A percentile compares a stretch with the other conserved stretches of the same genome.
These are phyloP conservation scores for Gloeopeniophorella convolvens DNA, from an alignment of 768 basidiomycete species.

Conservation along the genomic window DNA sequence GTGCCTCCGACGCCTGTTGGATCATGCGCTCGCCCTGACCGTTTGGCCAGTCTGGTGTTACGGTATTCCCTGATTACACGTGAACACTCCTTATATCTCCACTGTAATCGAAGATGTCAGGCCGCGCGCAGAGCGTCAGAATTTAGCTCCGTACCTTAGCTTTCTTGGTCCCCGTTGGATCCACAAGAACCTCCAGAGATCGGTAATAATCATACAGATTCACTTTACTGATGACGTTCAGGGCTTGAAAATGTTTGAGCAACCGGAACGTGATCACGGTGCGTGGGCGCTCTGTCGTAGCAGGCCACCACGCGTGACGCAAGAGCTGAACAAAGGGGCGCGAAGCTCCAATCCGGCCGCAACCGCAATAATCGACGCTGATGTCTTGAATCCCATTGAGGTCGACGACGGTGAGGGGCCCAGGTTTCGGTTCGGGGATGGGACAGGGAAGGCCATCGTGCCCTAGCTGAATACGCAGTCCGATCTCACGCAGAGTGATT, in stretches of 20 bases:
- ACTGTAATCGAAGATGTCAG: neutral
- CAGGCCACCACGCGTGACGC: conserved; percentile 7
- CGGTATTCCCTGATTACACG: neutral
- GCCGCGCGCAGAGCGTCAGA: neutral
- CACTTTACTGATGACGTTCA: conserved; percentile 4
- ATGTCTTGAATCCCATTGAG: conserved; percentile 1
- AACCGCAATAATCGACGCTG: neutral
- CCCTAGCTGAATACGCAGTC: no score
- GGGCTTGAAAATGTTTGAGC: conserved; percentile 1
- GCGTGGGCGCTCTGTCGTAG: neutral
- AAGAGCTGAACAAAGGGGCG: conserved; percentile 1
- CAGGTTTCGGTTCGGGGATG: no score
- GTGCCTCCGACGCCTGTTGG: conserved; percentile 4
- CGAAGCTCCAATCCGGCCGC: neutral
- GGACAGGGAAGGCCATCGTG: no score
- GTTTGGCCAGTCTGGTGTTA: neutral
- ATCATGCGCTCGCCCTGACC: conserved; percentile 4
- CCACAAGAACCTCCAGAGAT: neutral
- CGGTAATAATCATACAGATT: conserved; percentile 8
- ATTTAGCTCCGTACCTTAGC: neutral
- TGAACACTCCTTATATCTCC: conserved; percentile 2
- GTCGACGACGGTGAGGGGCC: neutral
- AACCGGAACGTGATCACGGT: conserved; percentile 3
- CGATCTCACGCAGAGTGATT: no score
- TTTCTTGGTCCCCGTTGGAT: neutral